phyloP scores from a whole-genome alignment of 2,329 filamentous ascomycete species.

The Zymoseptoria tritici region DNA sequence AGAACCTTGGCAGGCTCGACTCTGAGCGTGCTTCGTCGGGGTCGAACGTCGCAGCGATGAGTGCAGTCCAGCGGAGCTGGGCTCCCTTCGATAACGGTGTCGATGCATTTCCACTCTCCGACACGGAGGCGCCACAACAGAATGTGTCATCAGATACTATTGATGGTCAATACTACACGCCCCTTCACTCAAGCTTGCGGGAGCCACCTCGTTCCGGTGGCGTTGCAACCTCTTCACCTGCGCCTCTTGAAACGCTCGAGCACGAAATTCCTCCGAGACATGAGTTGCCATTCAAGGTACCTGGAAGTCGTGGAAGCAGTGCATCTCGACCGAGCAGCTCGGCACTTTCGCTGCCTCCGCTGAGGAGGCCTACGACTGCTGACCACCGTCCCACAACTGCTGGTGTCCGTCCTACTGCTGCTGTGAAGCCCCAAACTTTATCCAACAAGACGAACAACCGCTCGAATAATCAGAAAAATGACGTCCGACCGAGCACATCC shows the following conservation, averaged over 20 bases:
- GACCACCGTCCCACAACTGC: neutral
- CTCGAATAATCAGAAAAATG: neutral
- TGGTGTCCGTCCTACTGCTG: neutral
- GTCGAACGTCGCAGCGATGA: neutral
- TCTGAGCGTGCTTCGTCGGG: too few species aligned
- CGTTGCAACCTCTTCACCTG: neutral
- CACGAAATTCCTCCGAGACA: conserved; percentile 19
- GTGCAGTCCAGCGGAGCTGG: neutral
- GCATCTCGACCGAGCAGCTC: conserved; percentile 17
- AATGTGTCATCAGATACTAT: conserved; percentile 3
- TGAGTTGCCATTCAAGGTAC: conserved; percentile 35
- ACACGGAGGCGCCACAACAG: neutral
- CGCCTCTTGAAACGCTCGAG: conserved; percentile 8
- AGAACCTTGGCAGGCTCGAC: neutral
- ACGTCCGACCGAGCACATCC: neutral
- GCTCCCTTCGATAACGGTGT: neutral
- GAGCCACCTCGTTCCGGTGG: neutral
- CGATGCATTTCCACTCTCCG: neutral
- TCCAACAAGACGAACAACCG: neutral
- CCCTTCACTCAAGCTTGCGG: conserved; percentile 1
- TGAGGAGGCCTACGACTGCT: conserved; percentile 12
- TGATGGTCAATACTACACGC: neutral
- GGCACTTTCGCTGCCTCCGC: conserved; percentile 29
- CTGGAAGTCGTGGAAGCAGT: conserved; percentile 23
- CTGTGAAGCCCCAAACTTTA: neutral